phyloP scores from a whole-genome alignment of 139 green algal genomes.

The Eudorina sp. region DNA sequence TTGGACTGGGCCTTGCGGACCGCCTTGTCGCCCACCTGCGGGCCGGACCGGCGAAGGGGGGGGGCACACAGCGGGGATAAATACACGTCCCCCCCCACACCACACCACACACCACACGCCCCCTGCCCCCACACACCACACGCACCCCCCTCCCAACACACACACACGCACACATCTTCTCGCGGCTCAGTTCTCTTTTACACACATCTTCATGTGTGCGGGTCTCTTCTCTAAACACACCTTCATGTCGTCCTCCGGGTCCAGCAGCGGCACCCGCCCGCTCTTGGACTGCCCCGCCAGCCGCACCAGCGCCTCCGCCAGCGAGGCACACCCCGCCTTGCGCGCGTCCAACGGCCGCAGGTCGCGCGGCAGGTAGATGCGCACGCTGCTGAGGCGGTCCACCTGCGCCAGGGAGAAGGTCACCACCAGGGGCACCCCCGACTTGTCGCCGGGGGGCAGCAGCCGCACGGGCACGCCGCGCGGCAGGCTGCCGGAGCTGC shows the following conservation, averaged over 20 bases:
- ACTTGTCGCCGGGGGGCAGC: conserved; percentile 45
- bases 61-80: no score
- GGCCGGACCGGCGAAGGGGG: background rate
- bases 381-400: conserved; percentile 70
- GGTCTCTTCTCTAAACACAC: conserved; percentile 42
- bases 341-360: conserved; percentile 71
- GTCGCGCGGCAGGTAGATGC: conserved; percentile 82
- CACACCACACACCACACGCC: no score
- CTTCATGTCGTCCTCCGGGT: conserved; percentile 82
- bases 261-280: conserved; percentile 69
- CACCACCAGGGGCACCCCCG: conserved; percentile 69
- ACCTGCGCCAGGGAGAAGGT: conserved; percentile 66
- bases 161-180: no score
- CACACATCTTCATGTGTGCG: background rate
- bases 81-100: background rate
- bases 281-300: background rate
- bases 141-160: no score
- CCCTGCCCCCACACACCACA: no score
- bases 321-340: background rate
- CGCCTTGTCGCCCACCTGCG: conserved; percentile 50
- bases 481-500: conserved; percentile 12
- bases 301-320: conserved; percentile 53
- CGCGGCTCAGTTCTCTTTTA: background rate
- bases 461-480: conserved; percentile 38
- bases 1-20: conserved; percentile 58